Conservation (phyloP, 1,139 yeast species). For the Magnusiomyces magnusii region DNA sequence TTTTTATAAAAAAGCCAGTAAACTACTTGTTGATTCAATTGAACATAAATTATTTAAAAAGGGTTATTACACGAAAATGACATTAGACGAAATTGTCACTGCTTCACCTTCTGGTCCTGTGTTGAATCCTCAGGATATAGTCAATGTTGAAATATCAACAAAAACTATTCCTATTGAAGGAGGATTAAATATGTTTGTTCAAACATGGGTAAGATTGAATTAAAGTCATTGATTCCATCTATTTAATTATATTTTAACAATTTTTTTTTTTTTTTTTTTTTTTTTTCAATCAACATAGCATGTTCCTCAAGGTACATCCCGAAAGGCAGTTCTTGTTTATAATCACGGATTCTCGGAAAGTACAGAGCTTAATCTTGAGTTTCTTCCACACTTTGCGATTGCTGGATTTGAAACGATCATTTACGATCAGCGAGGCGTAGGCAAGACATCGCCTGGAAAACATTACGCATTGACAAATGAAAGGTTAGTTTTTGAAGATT, state of each 20-base stretch:
- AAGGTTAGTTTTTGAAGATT: slow-evolving; percentile 52
- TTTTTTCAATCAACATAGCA: neutral
- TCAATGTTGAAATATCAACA: neutral
- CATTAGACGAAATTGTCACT: neutral
- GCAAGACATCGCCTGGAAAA: slow-evolving; percentile 49
- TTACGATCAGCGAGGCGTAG: slow-evolving; percentile 88
- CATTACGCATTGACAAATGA: slow-evolving; percentile 64
- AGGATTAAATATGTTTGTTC: slow-evolving; percentile 19
- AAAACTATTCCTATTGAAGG: slow-evolving; percentile 8
- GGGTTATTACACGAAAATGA: too few species aligned
- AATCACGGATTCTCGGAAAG: slow-evolving; percentile 73
- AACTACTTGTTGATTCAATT: too few species aligned
- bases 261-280: neutral
- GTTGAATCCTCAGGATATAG: neutral
- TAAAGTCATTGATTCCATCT: slow-evolving; percentile 7
- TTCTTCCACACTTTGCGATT: slow-evolving; percentile 50
- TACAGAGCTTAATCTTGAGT: slow-evolving; percentile 41
- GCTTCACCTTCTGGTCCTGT: neutral
- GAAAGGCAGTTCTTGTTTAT: slow-evolving; percentile 48
- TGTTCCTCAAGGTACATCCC: slow-evolving; percentile 31
- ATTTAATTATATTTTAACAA: neutral
- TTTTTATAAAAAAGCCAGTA: too few species aligned
- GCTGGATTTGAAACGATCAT: slow-evolving; percentile 67
- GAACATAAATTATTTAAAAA: too few species aligned
- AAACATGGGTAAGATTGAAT: slow-evolving; percentile 20